Evolutionary conservation across 768 basidiomycete species (phyloP).

Genomic region (Hericium alpestre): DNA sequence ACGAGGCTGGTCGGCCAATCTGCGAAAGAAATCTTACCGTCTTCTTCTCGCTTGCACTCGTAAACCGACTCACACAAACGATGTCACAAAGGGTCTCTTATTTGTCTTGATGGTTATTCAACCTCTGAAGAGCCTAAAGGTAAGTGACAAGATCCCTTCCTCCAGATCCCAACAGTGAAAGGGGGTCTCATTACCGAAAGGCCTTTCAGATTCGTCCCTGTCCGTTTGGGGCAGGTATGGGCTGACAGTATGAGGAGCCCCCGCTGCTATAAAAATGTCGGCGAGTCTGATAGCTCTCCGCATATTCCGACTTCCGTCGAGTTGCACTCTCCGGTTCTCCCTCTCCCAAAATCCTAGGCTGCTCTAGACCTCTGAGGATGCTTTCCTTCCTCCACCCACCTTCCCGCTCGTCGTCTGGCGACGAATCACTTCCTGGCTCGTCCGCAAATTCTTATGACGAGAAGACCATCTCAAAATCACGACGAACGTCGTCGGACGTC

Average conservation of each 20-base stretch:
- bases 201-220: background rate
- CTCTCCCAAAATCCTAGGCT: background rate
- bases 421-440: background rate
- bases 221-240: background rate
- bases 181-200: background rate
- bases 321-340: background rate
- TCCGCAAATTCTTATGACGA: constrained; percentile 3
- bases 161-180: background rate
- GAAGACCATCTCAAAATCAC: constrained; percentile 6
- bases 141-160: background rate
- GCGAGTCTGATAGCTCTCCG: background rate
- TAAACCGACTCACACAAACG: constrained; percentile 1
- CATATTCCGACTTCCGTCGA: background rate
- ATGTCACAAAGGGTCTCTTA: background rate
- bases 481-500: constrained; percentile 1
- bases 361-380: constrained; percentile 1
- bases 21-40: background rate
- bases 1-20: background rate
- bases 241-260: background rate
- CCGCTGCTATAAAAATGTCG: background rate
- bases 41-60: background rate
- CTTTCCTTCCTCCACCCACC: constrained; percentile 4
- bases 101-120: constrained; percentile 1
- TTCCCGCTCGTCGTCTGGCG: constrained; percentile 3
- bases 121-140: constrained; percentile 1